Base-by-base conservation (phyloP, 148 eudicot genomes). In the Rhododendron ovatum region DNA sequence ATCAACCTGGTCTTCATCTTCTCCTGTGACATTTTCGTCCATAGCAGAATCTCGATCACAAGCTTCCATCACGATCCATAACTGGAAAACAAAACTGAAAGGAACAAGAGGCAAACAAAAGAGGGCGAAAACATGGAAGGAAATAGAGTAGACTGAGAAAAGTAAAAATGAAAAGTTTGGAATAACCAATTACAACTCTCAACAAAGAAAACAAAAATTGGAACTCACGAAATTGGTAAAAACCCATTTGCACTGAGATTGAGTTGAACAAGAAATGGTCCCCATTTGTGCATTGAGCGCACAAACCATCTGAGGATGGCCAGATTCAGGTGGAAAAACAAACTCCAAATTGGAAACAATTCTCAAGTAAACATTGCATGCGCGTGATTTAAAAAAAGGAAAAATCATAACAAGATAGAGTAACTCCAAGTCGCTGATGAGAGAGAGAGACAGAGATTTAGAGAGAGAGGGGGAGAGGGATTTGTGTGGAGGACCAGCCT, bases 291-390 rank as follows among this genome's bases (percentile, higher is more conserved):
- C 50, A 77, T 24, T 39, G 79, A 75, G 48, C 10, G 51, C 43
- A 43, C 50, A 77, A 77, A 59, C 51, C 24, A 77, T 47, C 51
- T 7, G 51, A 41, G 22, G 2, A 77, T 6, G 80, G 26, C 14
- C n/a, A 20, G 80, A 76, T 76, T 43, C 55, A 45, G 33, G 48
- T 57, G 5, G 12, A 41, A 18, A 82, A 82, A 82, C 57, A 4
- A 20, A 82, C 22, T 24, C 3, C 48, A 41, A 84, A 30, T 10
- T 57, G 55, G 18, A 86, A 71, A 53, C 80, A 73, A 14, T 73
- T 69, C 15, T 51, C 81, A 74, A 73, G 50, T 77, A 82, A 17
- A 76, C 71, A 84, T 69, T 53, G 92, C 92, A 91, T 89, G 90
- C 89, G 80, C 57, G 79, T 79, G 13, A 59, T 74, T 55, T 74